These are phyloP conservation scores for Sporothrix curviconia DNA, from an alignment of 2,329 filamentous ascomycete genomes.

Conservation along the genomic window DNA sequence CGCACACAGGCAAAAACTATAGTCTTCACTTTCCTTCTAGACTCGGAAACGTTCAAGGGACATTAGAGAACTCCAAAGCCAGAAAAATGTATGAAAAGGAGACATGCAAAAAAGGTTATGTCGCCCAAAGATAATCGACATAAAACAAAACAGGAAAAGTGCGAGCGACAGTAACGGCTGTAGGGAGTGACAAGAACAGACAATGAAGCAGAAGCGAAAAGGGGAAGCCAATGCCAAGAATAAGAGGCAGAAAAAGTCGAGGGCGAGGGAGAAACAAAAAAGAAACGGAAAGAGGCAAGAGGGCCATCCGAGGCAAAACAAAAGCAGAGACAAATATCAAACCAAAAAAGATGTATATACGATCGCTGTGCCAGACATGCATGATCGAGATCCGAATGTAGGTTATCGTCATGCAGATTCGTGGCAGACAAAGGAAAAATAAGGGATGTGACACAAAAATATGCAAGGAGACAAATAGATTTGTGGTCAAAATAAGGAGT, in stretches of 20 bases:
- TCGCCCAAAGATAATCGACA: too few relatives aligned
- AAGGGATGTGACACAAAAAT: too few relatives aligned
- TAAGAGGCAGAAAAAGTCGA: too few relatives aligned
- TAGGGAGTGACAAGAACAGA: too few relatives aligned
- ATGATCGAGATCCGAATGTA: conserved; percentile 46
- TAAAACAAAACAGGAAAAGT: not conserved
- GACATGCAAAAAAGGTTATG: too few relatives aligned
- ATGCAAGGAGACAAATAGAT: not conserved
- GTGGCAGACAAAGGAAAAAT: conserved; percentile 39
- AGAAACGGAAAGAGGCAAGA: conserved; percentile 4
- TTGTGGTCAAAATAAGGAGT: too few relatives aligned
- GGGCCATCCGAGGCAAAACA: not conserved
- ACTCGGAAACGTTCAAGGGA: not conserved
- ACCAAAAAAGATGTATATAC: conserved; percentile 28
- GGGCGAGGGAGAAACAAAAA: not conserved
- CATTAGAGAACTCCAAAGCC: not conserved
- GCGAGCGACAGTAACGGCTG: too few relatives aligned
- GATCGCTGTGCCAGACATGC: conserved; percentile 57
- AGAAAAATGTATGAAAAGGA: not conserved
- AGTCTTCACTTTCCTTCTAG: too few relatives aligned
- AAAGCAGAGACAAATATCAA: conserved; percentile 24
- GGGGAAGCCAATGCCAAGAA: too few relatives aligned
- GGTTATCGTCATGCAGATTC: conserved; percentile 53
- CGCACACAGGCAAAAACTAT: too few relatives aligned
- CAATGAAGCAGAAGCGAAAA: too few relatives aligned